Evolutionary conservation across 176 grass and related monocot species (phyloP), one percentile per base, ranked within the genome.

Genomic region (Hordeum vulgare): DNA sequence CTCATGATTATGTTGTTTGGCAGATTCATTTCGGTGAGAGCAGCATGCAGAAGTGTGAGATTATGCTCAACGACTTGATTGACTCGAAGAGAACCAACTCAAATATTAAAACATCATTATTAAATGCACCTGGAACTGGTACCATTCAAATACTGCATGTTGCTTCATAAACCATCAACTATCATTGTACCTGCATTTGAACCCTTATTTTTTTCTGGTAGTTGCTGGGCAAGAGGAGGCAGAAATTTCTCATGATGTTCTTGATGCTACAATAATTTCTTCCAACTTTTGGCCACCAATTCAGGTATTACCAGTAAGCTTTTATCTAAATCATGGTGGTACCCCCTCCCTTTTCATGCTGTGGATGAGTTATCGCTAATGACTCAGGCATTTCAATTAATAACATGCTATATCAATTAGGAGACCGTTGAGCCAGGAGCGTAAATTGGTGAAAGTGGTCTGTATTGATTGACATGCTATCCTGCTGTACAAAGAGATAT

Each of bases 21-120:
- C 64, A 98, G 96, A 95, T 98, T 86, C 96, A 98, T 82, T 98
- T 98, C 80, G 96, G 96, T 69, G 96, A 98, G 87, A 93, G 84
- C 74, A 98, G 92, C 76, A 98, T 98, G 92, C 96, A 95, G 86
- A 98, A 98, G 76, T 98, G 96, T 88, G 96, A 98, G 88, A 98
- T 98, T 89, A 98, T 98, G 96, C 89, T 98, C 54, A 98, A 95
- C 90, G 96, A 98, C 62, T 77, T 98, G 89, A 98, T 98, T 81
- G 96, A 91, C 85, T 98, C 92, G 28, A 98, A 98, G 87, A 93
- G 96, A 84, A 98, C 91, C 76, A 98, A 98, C 86, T 78, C 90
- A 60, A 98, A 98, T 86, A 98, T 98, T 71, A 98, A 95, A 91
- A 94, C 95, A 91, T 93, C 92, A 77, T 68, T 95, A 70, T 29